These are phyloP conservation scores for Epicoccum nigrum DNA, from an alignment of 2,329 filamentous ascomycete species.

Conservation along the genomic window DNA sequence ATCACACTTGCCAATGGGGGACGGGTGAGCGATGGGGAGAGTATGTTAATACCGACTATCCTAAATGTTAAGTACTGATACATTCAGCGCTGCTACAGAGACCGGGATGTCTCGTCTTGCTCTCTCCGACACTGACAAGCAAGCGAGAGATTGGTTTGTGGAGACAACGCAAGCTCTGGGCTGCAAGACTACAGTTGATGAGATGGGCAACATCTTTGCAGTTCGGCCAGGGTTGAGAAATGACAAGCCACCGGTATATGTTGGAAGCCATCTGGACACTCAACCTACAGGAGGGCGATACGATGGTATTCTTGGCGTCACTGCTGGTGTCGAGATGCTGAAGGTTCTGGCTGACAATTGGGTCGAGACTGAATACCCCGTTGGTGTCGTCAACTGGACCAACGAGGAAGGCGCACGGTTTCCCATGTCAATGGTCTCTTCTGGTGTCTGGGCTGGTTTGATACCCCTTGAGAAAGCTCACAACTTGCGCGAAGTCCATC, in stretches of 20 bases:
- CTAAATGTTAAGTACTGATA: neutral
- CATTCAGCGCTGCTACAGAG: slow-evolving; percentile 60
- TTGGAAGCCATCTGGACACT: slow-evolving; percentile 68
- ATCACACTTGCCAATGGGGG: slow-evolving; percentile 71
- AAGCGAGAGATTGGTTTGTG: slow-evolving; percentile 77
- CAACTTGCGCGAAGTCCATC: slow-evolving; percentile 66
- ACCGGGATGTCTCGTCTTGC: slow-evolving; percentile 79
- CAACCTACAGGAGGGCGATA: slow-evolving; percentile 69
- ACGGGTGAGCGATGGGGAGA: slow-evolving; percentile 70
- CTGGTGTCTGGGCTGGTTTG: slow-evolving; percentile 76
- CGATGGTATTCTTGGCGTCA: slow-evolving; percentile 77
- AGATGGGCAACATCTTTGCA: slow-evolving; percentile 83
- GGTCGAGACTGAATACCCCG: slow-evolving; percentile 71
- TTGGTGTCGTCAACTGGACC: slow-evolving; percentile 81
- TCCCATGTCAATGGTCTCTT: slow-evolving; percentile 74
- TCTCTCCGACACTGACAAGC: slow-evolving; percentile 73
- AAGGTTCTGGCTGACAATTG: slow-evolving; percentile 70
- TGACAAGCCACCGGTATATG: slow-evolving; percentile 67
- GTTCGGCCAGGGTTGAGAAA: slow-evolving; percentile 67
- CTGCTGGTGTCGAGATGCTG: slow-evolving; percentile 75
- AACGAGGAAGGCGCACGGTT: slow-evolving; percentile 85
- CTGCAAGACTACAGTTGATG: slow-evolving; percentile 71
- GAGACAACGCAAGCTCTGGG: slow-evolving; percentile 66
- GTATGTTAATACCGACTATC: slow-evolving; percentile 48
- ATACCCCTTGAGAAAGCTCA: slow-evolving; percentile 67